A percentile compares a stretch with the other conserved stretches of the same genome.
Conservation (phyloP, 2,329 filamentous ascomycete genomes). For the Colletotrichum lentis region DNA sequence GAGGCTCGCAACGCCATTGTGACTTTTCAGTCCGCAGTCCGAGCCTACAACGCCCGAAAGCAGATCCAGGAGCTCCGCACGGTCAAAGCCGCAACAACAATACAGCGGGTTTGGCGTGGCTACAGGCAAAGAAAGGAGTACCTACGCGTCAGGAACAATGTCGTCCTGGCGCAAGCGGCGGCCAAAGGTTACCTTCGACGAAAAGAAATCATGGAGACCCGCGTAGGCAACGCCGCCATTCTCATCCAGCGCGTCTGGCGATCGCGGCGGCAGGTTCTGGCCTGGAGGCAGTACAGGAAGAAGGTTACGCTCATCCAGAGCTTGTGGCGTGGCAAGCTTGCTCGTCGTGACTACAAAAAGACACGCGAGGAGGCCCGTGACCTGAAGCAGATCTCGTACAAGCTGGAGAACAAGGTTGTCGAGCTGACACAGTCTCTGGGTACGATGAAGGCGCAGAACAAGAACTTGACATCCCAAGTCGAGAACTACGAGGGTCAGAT, state of each 20-base stretch:
- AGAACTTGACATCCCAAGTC: constrained; percentile 83
- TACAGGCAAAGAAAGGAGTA: constrained; percentile 88
- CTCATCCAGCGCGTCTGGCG: constrained; percentile 93
- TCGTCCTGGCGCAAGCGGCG: constrained; percentile 87
- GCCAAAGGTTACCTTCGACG: constrained; percentile 92
- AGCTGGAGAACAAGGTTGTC: constrained; percentile 99
- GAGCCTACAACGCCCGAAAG: constrained; percentile 81
- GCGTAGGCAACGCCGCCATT: constrained; percentile 88
- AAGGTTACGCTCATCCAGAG: constrained; percentile 92
- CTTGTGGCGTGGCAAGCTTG: constrained; percentile 85
- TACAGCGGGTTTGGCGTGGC: constrained; percentile 94
- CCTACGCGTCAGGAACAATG: constrained; percentile 78
- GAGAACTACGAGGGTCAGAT: constrained; percentile 96
- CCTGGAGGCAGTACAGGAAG: constrained; percentile 88
- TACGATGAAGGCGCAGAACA: constrained; percentile 94
- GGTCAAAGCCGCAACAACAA: constrained; percentile 87
- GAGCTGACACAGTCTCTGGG: constrained; percentile 95
- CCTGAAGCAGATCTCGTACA: constrained; percentile 99
- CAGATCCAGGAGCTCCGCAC: constrained; percentile 82
- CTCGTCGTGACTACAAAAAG: constrained; percentile 86
- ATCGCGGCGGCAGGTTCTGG: constrained; percentile 76
- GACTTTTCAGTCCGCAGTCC: constrained; percentile 77
- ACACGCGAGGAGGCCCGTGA: constrained; percentile 95
- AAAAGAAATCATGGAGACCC: constrained; percentile 91
- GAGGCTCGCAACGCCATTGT: constrained; percentile 85